Percentiles rank a stretch among this genome's conserved stretches.
phyloP scores from a whole-genome alignment of 1,139 yeast species.

The Meyerozyma guilliermondii region DNA sequence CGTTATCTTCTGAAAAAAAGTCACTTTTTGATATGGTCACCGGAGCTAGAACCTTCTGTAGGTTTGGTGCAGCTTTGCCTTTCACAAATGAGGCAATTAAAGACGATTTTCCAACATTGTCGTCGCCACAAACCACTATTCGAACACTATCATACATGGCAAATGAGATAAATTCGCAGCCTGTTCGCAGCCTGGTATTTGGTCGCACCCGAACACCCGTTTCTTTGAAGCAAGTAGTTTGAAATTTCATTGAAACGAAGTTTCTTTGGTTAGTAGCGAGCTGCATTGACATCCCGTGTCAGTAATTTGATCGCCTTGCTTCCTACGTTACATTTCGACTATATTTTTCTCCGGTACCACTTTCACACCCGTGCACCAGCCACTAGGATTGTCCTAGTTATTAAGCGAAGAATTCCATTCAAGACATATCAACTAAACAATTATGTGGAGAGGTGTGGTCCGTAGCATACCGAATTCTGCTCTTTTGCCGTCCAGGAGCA shows the following conservation, averaged over 20 bases:
- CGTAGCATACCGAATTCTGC: neutral
- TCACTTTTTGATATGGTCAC: constrained; percentile 57
- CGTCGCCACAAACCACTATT: constrained; percentile 95
- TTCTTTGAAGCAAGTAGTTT: too few species aligned
- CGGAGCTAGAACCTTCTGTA: constrained; percentile 77
- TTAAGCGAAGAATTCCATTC: neutral
- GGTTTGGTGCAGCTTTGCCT: constrained; percentile 69
- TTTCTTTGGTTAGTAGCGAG: too few species aligned
- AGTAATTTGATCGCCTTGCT: too few species aligned
- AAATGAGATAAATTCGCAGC: neutral
- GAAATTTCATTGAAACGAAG: too few species aligned
- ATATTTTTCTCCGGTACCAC: too few species aligned
- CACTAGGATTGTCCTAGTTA: neutral
- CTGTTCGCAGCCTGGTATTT: neutral
- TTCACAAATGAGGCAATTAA: constrained; percentile 75
- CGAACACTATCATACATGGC: constrained; percentile 18
- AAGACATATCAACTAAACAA: neutral
- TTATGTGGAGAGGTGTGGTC: neutral
- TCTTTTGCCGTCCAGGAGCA: neutral
- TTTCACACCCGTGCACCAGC: neutral
- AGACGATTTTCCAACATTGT: constrained; percentile 79
- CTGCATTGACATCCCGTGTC: neutral
- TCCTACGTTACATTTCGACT: too few species aligned
- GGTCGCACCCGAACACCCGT: neutral
- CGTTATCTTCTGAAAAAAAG: constrained; percentile 12